Conservation (phyloP, 208 protist species). For the Trypanosoma lewisi region DNA sequence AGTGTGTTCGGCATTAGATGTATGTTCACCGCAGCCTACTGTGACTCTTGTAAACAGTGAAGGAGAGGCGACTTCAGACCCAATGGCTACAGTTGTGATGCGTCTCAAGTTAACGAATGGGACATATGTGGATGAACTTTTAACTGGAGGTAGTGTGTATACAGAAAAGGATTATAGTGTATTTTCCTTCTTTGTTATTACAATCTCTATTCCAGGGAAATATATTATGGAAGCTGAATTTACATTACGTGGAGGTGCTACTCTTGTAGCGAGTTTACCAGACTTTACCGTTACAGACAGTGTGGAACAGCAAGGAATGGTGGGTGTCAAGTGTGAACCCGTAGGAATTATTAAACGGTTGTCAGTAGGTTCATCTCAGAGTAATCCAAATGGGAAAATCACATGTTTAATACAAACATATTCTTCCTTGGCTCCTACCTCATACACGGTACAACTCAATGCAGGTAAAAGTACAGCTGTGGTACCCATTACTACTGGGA, state of each 20-base stretch:
- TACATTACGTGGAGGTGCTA: conserved; percentile 41
- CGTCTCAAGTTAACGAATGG: conserved; percentile 39
- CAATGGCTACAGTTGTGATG: conserved; percentile 46
- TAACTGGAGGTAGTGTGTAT: conserved; percentile 47
- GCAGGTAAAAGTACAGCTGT: conserved; percentile 45
- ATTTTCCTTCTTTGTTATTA: conserved; percentile 61
- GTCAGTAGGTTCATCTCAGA: neutral
- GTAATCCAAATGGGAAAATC: conserved; percentile 17
- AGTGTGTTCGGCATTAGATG: conserved; percentile 33
- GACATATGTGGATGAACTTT: conserved; percentile 23
- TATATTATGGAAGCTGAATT: conserved; percentile 68
- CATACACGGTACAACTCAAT: conserved; percentile 56
- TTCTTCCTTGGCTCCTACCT: conserved; percentile 24
- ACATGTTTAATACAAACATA: conserved; percentile 44
- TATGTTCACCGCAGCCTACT: conserved; percentile 63
- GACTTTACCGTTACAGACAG: conserved; percentile 37
- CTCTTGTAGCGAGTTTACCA: conserved; percentile 39
- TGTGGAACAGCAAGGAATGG: neutral
- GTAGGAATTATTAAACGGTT: conserved; percentile 36
- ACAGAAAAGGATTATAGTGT: conserved; percentile 32
- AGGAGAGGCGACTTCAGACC: conserved; percentile 33
- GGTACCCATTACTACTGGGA: conserved; percentile 23
- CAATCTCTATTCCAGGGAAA: conserved; percentile 40
- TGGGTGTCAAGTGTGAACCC: conserved; percentile 48
- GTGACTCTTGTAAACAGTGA: conserved; percentile 46